A percentile compares a stretch with the other conserved stretches of the same genome.
Conservation (phyloP, 2,329 filamentous ascomycete genomes). For the Arthrobotrys musiformis region DNA sequence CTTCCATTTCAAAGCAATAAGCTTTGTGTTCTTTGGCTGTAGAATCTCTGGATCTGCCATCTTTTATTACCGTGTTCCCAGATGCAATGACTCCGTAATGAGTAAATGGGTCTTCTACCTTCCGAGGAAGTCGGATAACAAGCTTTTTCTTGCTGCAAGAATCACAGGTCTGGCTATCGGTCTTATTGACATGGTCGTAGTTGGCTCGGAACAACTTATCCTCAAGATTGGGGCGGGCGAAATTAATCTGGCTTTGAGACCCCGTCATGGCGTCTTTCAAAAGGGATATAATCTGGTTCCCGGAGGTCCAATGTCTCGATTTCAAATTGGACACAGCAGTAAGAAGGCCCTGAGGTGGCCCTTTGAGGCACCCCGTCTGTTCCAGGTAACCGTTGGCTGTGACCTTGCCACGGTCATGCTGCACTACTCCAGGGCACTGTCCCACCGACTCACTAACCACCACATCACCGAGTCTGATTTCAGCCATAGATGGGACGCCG, state of each 20-base stretch:
- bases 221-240: neutral
- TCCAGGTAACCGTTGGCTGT: neutral
- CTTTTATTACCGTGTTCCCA: conserved; percentile 27
- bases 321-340: neutral
- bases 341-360: conserved; percentile 14
- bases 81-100: conserved; percentile 37
- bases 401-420: conserved; percentile 33
- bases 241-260: neutral
- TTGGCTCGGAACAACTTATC: conserved; percentile 19
- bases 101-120: neutral
- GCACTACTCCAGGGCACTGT: conserved; percentile 8
- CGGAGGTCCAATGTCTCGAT: neutral
- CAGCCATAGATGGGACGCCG: neutral
- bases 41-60: conserved; percentile 3
- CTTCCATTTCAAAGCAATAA: conserved; percentile 43
- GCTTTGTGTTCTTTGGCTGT: neutral
- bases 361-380: neutral
- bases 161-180: neutral
- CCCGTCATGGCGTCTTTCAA: neutral
- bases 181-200: conserved; percentile 11
- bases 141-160: neutral
- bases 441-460: conserved; percentile 25
- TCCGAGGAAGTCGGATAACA: neutral
- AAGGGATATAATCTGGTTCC: neutral
- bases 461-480: conserved; percentile 44